Percentiles rank a stretch among this genome's conserved stretches.
Conservation (phyloP, 345 rosid genomes). For the Atalantia buxifolia region DNA sequence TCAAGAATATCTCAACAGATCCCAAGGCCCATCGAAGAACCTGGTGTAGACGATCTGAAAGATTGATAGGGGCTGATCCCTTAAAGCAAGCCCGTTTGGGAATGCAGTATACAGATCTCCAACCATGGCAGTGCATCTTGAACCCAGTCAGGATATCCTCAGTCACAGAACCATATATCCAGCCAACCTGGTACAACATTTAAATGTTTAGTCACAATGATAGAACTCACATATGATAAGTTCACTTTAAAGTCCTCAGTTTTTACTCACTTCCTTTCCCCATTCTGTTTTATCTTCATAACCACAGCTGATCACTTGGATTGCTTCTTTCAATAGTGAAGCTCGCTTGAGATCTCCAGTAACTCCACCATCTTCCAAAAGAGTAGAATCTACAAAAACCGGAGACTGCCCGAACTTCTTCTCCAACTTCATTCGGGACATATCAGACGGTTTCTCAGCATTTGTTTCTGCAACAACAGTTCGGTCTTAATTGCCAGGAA, state of each 20-base stretch:
- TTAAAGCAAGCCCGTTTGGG: slow-evolving; percentile 87
- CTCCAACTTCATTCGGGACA: slow-evolving; percentile 63
- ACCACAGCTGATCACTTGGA: slow-evolving; percentile 97
- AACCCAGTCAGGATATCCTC: slow-evolving; percentile 94
- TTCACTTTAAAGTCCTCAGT: background rate
- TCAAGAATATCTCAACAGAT: slow-evolving; percentile 93
- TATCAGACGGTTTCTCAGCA: slow-evolving; percentile 50
- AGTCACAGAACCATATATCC: slow-evolving; percentile 96
- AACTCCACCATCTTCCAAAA: slow-evolving; percentile 76
- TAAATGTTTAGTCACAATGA: slow-evolving; percentile 13
- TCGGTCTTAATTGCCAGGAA: background rate
- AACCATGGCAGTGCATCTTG: slow-evolving; percentile 98
- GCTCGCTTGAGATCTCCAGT: slow-evolving; percentile 70
- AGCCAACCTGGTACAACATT: slow-evolving; percentile 60
- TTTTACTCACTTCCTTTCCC: slow-evolving; percentile 88
- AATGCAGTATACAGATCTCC: slow-evolving; percentile 98
- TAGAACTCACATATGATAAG: background rate
- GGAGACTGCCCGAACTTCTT: slow-evolving; percentile 97
- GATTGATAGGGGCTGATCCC: slow-evolving; percentile 94
- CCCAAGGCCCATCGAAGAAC: slow-evolving; percentile 99
- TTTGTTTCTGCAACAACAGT: slow-evolving; percentile 36
- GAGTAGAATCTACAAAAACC: slow-evolving; percentile 73
- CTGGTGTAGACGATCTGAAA: slow-evolving; percentile 92
- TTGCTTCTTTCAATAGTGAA: slow-evolving; percentile 79
- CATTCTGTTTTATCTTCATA: slow-evolving; percentile 98